Base-by-base conservation (phyloP, 2,329 filamentous ascomycete genomes). In the Botrytis elliptica region DNA sequence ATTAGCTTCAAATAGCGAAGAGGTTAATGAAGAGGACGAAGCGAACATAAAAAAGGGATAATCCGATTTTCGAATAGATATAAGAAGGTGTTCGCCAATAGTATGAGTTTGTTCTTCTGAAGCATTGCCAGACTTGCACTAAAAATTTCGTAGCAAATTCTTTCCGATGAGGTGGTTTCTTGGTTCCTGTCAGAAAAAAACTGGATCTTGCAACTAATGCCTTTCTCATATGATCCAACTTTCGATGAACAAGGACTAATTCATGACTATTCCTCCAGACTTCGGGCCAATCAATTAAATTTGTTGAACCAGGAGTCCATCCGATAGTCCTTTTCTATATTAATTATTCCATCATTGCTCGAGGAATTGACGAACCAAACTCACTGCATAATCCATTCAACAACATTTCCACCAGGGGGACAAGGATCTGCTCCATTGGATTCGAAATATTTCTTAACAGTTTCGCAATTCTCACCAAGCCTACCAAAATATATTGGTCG, bases 401-500 rank as follows among this genome's bases (percentile, higher is more conserved):
- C 93, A 3, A 93, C 93, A 82, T 96, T 96, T 60, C 90, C 91
- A n/a, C 88, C 88, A 0, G 84, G 78, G 1, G 90, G 90, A 81
- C 92, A 95, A 42, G 85, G 79, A 42, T 84, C 84, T 0, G 89
- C 91, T 66, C 92, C 90, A 76, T 93, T 89, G 68, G 88, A 86
- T 81, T 93, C 91, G 78, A 96, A 95, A 83, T 96, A 96, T 75
- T 85, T 85, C 3, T 89, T 92, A 79, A 96, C 84, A 3, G 85
- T 88, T 74, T 87, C 83, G 1, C 91, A 92, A 82, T 92, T 90
- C 77, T 91, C 83, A 74, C 93, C 93, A 74, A 95, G 90, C 20
- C 93, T 89, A 73, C 92, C 93, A 80, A 94, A 95, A 84, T 96
- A 96, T 64, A 95, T 91, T 2, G 92, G 93, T 79, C 86, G 88